A percentile compares a stretch with the other conserved stretches of the same genome.
These are phyloP conservation scores for Raddia guianensis DNA, from an alignment of 176 grass and related monocot genomes.

Conservation along the genomic window DNA sequence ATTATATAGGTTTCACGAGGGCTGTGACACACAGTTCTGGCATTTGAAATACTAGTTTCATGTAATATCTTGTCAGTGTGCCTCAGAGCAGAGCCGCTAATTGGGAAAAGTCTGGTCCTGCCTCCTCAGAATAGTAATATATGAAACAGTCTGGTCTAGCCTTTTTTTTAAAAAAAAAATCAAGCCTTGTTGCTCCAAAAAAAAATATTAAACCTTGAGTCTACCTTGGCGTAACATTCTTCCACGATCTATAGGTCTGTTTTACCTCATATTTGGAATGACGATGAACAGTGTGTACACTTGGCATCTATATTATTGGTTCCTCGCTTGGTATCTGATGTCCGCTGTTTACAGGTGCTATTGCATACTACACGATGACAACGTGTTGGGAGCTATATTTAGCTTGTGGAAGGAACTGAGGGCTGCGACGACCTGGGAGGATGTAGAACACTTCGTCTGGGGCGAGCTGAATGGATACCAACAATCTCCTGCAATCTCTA, in stretches of 20 bases:
- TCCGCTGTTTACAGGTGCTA: slow-evolving; percentile 66
- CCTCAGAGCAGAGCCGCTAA: neutral
- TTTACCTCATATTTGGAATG: neutral
- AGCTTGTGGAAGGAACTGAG: slow-evolving; percentile 86
- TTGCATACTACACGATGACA: slow-evolving; percentile 89
- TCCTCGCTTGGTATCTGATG: neutral
- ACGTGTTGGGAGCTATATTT: slow-evolving; percentile 87
- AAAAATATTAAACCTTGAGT: neutral
- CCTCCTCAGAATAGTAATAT: neutral
- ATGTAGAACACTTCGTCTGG: slow-evolving; percentile 75
- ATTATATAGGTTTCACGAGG: neutral
- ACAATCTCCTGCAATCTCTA: slow-evolving; percentile 11
- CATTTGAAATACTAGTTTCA: neutral
- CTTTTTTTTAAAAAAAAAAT: neutral
- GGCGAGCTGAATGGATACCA: slow-evolving; percentile 79
- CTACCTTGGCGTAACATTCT: neutral
- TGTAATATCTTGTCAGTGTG: neutral
- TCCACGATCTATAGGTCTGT: neutral
- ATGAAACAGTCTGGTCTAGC: neutral
- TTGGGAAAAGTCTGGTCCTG: neutral
- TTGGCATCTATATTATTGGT: neutral
- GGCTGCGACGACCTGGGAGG: slow-evolving; percentile 65
- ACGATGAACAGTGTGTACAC: neutral
- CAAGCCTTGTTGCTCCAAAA: neutral
- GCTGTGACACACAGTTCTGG: neutral